Evolutionary conservation across 2,329 filamentous ascomycete species (phyloP).

Genomic region (Nemania abortiva): DNA sequence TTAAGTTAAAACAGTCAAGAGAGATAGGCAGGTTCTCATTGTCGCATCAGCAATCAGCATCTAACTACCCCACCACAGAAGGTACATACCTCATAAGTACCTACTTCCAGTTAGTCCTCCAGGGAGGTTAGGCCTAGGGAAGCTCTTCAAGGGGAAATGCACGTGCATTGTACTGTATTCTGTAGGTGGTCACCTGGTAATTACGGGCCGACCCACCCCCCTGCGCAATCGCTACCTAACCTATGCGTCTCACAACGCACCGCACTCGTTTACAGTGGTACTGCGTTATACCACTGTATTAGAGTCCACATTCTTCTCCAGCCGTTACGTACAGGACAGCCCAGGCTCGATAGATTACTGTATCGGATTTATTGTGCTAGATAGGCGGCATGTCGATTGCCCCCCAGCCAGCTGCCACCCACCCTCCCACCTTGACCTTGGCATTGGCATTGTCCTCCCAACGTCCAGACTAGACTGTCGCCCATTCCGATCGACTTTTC

Average conservation of each 20-base stretch:
- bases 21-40: conserved; percentile 10
- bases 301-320: background rate
- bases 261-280: conserved; percentile 3
- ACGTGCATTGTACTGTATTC: no score
- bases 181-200: no score
- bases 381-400: conserved; percentile 18
- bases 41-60: background rate
- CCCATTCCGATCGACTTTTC: conserved; percentile 1
- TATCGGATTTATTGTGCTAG: conserved; percentile 29
- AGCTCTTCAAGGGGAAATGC: background rate
- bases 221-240: background rate
- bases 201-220: background rate
- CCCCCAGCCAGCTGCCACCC: conserved; percentile 20
- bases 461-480: conserved; percentile 20
- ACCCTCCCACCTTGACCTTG: conserved; percentile 25
- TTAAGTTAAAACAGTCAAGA: conserved; percentile 4
- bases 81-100: background rate
- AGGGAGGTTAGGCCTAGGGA: no score
- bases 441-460: conserved; percentile 28
- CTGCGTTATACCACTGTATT: no score
- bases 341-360: background rate
- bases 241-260: background rate
- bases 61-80: conserved; percentile 8
- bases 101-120: background rate
- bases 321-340: no score